Evolutionary conservation across 2,329 filamentous ascomycete species (phyloP).

Genomic region (Atkinsonella texensis): DNA sequence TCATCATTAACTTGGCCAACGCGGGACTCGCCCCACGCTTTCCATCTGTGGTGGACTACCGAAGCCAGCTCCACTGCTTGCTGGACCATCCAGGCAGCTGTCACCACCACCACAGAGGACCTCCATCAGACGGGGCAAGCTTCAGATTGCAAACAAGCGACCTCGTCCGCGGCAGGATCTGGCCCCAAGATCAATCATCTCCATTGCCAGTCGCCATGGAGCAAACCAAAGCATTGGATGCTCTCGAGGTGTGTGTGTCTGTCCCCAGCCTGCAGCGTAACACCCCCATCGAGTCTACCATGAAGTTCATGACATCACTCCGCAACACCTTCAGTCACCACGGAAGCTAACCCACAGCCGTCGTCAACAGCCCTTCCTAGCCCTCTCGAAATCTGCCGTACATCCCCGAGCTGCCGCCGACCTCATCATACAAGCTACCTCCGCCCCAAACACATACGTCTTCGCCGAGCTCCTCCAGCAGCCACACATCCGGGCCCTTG

Average conservation of each 20-base stretch:
- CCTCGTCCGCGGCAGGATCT: not conserved
- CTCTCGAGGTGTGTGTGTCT: slow-evolving; percentile 45
- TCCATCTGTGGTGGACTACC: not conserved
- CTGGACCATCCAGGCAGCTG: not conserved
- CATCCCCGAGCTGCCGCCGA: slow-evolving; percentile 77
- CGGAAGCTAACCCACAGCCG: not conserved
- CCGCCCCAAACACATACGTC: slow-evolving; percentile 79
- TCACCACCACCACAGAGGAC: not conserved
- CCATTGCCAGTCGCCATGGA: slow-evolving; percentile 46
- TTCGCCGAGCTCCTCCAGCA: slow-evolving; percentile 87
- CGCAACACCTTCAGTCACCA: not conserved
- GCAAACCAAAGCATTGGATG: slow-evolving; percentile 55
- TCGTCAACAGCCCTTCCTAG: slow-evolving; percentile 66
- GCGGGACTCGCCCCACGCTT: not conserved
- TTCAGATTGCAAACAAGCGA: not conserved
- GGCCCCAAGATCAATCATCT: slow-evolving; percentile 6
- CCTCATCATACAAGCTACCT: slow-evolving; percentile 77
- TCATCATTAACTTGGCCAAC: not conserved
- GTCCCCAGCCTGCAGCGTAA: not conserved
- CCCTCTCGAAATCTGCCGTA: slow-evolving; percentile 73
- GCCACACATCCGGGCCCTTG: slow-evolving; percentile 65
- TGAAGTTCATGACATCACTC: not conserved
- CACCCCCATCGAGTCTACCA: not conserved
- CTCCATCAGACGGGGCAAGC: not conserved
- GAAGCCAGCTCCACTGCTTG: not conserved